Evolutionary conservation across 768 basidiomycete genomes (phyloP), one percentile per base, ranked within the genome.

Genomic region (Panaeolus papilionaceus): DNA sequence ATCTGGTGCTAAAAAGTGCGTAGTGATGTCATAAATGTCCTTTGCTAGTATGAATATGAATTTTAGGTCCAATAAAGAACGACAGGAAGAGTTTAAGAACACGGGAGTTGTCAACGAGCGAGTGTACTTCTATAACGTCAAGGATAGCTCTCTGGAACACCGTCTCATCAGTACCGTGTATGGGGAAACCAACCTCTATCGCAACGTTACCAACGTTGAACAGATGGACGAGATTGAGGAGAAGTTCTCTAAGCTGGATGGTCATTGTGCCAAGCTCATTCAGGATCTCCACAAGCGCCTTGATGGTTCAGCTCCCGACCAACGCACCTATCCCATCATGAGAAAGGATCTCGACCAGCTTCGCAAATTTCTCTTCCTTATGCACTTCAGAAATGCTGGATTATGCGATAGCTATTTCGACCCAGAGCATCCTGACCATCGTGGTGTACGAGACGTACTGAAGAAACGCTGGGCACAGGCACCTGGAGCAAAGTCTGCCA

Each of bases 281-380:
- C 62, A 63, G 14, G 20, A 63, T 12, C 69, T 76, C 5, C 73
- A 76, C 26, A 58, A 58, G 54, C 54, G 54, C 5, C 54, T 58
- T 4, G 38, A 58, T 2, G 67, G 67, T 5, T 26, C 67, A 2
- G n/a, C 16, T 11, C 28, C 39, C 33, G 44, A 39, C 14, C 28
- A 14, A 18, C 54, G 28, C 7, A 28, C 10, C 2, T 70, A 78
- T 23, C 49, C 66, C 18, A n/a, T 80, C 23, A 71, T 74, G n/a
- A 67, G 80, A 38, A 69, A 71, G 28, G 71, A 73, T 14, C 69
- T 82, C 3, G 72, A 76, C 5, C 70, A 63, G 9, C 66, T 82
- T 45, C 71, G 79, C 7, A 81, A 79, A 66, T 81, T 82, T 64
- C 70, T 81, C 14, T 80, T 80, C 64, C 44, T 82, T 23, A 78